phyloP scores from a whole-genome alignment of 2,329 filamentous ascomycete species.

The Cryphonectria radicalis region DNA sequence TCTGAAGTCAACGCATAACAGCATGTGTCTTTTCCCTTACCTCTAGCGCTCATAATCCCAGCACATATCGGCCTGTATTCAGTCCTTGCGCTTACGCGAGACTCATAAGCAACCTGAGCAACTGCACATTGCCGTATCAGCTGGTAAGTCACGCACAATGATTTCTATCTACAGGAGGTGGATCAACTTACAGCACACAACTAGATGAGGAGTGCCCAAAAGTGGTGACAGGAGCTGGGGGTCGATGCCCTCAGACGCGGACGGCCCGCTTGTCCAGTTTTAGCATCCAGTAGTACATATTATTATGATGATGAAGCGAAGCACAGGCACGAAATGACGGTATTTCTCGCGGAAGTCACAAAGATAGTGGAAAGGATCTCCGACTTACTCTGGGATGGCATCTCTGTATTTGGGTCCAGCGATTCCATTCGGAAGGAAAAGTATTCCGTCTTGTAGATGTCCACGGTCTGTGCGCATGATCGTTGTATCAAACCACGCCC shows the following conservation, averaged over 20 bases:
- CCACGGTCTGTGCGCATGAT: constrained; percentile 7
- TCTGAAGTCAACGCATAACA: not conserved
- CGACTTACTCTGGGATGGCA: constrained; percentile 17
- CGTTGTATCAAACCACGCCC: constrained; percentile 23
- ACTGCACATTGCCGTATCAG: constrained; percentile 3
- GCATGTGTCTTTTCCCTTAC: not conserved
- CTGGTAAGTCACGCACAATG: not conserved
- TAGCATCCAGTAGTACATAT: not conserved
- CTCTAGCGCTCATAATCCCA: constrained; percentile 25
- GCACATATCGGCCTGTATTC: constrained; percentile 24
- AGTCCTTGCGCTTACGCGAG: constrained; percentile 17
- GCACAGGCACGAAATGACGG: not conserved
- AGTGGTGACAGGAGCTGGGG: constrained; percentile 18
- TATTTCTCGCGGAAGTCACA: not conserved
- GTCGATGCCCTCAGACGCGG: constrained; percentile 12
- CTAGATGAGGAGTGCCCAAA: constrained; percentile 23
- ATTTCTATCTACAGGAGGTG: not conserved
- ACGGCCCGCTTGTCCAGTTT: constrained; percentile 13
- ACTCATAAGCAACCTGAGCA: constrained; percentile 26
- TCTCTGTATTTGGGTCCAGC: constrained; percentile 19
- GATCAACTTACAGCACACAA: constrained; percentile 22
- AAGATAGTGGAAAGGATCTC: too few relatives aligned
- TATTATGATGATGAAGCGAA: not conserved
- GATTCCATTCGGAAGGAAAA: constrained; percentile 20
- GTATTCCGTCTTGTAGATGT: constrained; percentile 1